Conservation (phyloP, 1,284 basidiomycete genomes). For the Trichosporon sp. region DNA sequence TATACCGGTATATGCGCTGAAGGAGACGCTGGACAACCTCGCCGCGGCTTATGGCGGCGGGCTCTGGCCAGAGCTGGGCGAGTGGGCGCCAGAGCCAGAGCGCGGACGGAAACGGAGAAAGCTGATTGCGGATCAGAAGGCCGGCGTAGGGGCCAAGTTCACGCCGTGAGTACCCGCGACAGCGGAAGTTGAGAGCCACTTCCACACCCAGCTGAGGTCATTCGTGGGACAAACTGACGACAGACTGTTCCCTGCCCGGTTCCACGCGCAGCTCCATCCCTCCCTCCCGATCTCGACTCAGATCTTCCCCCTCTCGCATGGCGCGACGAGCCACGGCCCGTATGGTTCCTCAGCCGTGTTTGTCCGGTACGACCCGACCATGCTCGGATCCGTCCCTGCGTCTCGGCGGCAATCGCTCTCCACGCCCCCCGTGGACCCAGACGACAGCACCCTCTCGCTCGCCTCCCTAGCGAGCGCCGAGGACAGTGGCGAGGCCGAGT, state of each 20-base stretch:
- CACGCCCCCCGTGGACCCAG: slow-evolving; percentile 10
- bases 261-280: slow-evolving; percentile 41
- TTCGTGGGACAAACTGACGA: neutral
- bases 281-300: slow-evolving; percentile 44
- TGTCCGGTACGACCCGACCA: slow-evolving; percentile 44
- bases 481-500: slow-evolving; percentile 35
- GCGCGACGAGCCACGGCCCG: slow-evolving; percentile 46
- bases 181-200: too few relatives aligned
- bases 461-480: slow-evolving; percentile 10
- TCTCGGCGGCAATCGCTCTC: slow-evolving; percentile 21
- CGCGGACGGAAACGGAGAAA: slow-evolving; percentile 25
- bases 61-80: slow-evolving; percentile 54
- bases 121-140: slow-evolving; percentile 25
- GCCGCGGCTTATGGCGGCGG: slow-evolving; percentile 49
- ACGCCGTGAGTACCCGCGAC: slow-evolving; percentile 37
- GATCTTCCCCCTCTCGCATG: slow-evolving; percentile 51
- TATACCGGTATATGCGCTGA: slow-evolving; percentile 48
- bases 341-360: slow-evolving; percentile 55
- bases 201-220: too few relatives aligned
- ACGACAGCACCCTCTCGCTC: slow-evolving; percentile 10
- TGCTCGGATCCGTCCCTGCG: slow-evolving; percentile 22
- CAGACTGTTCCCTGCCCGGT: slow-evolving; percentile 9
- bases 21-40: slow-evolving; percentile 46
- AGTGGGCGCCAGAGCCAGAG: slow-evolving; percentile 41
- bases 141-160: slow-evolving; percentile 41